Conservation (phyloP, 2,329 filamentous ascomycete species). For the Venturia aucupariae region DNA sequence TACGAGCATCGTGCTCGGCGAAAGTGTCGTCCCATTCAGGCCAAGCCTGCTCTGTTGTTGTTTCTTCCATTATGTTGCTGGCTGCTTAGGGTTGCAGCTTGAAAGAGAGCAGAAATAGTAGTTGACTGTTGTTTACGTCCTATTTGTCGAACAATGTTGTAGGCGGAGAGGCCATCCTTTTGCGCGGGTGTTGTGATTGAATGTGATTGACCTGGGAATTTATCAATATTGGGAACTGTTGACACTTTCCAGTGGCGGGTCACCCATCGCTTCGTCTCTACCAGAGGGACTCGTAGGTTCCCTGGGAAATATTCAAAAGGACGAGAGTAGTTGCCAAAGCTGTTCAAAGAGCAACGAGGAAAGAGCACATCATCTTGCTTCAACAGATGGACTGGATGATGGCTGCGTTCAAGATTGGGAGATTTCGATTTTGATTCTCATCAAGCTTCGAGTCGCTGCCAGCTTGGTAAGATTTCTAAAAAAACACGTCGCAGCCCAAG, state of each 20-base stretch:
- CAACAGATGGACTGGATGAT: neutral
- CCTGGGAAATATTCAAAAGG: neutral
- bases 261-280: neutral
- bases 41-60: neutral
- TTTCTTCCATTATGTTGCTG: neutral
- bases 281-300: too few relatives aligned
- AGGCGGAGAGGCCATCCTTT: neutral
- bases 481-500: too few relatives aligned
- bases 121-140: neutral
- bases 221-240: neutral
- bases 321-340: neutral
- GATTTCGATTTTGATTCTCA: too few relatives aligned
- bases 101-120: neutral
- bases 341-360: neutral
- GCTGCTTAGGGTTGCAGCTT: neutral
- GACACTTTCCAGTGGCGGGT: neutral
- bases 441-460: too few relatives aligned
- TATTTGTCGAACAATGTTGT: neutral
- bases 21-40: neutral
- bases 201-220: neutral
- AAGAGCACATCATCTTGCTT: neutral
- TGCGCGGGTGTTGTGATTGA: neutral
- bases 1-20: neutral
- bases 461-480: too few relatives aligned
- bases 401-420: too few relatives aligned